Percentiles rank a stretch among this genome's conserved stretches.
Conservation (phyloP, 2,329 filamentous ascomycete species). For the Aspergillus pseudotamarii region DNA sequence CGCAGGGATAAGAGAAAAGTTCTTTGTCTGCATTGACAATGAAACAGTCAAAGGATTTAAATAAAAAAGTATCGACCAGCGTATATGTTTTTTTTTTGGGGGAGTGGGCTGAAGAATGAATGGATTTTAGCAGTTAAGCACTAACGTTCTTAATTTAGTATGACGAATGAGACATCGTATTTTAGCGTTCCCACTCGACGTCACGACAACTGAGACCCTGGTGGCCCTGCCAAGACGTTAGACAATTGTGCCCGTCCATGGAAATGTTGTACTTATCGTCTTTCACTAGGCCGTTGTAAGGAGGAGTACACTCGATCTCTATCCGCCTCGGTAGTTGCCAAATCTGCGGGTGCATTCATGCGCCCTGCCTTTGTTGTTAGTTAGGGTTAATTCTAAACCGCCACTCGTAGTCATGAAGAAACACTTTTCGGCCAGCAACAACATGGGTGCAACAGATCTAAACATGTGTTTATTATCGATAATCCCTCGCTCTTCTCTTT, state of each 20-base stretch:
- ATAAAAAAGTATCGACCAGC: not conserved
- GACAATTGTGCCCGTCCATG: not conserved
- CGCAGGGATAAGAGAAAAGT: not conserved
- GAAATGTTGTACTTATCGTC: not conserved
- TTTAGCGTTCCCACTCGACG: conserved; percentile 1
- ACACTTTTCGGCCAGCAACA: too few relatives aligned
- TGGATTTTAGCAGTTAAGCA: not conserved
- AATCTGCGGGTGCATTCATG: too few relatives aligned
- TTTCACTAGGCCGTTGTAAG: too few relatives aligned
- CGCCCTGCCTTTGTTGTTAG: too few relatives aligned
- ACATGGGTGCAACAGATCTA: too few relatives aligned
- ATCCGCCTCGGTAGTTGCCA: not conserved
- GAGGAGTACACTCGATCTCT: not conserved
- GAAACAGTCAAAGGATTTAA: not conserved
- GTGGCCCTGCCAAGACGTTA: conserved; percentile 1
- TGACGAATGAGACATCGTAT: conserved; percentile 1
- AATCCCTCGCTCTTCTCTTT: too few relatives aligned
- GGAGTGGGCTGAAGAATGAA: not conserved
- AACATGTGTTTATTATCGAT: too few relatives aligned
- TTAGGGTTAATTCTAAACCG: too few relatives aligned
- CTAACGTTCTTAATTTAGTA: conserved; percentile 7
- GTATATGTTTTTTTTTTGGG: not conserved
- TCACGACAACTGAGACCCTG: conserved; percentile 1
- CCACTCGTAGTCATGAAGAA: too few relatives aligned
- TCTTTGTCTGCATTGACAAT: not conserved